Evolutionary conservation across 805 yeast genomes (phyloP).

Genomic region (Candida endomychidarum): DNA sequence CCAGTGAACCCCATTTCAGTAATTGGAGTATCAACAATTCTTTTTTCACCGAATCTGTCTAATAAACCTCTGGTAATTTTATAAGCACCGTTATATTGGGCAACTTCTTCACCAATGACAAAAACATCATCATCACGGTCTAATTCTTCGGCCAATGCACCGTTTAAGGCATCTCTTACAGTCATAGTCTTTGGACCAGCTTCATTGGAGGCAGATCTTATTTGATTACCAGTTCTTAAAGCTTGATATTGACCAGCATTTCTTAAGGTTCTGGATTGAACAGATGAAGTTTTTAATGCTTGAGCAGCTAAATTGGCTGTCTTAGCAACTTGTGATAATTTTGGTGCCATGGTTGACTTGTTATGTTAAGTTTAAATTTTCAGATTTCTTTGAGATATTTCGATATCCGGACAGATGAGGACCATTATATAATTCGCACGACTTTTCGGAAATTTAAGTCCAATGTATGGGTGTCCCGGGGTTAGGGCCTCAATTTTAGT

Average conservation of each 20-base stretch:
- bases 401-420: constrained; percentile 12
- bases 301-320: constrained; percentile 43
- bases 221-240: constrained; percentile 24
- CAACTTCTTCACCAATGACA: constrained; percentile 98
- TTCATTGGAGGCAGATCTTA: constrained; percentile 46
- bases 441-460: constrained; percentile 6
- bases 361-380: constrained; percentile 1
- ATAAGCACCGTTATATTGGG: constrained; percentile 99
- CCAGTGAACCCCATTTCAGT: constrained; percentile 99
- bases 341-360: constrained; percentile 9
- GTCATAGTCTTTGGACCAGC: constrained; percentile 67
- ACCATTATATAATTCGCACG: constrained; percentile 4
- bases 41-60: constrained; percentile 91
- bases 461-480: constrained; percentile 1
- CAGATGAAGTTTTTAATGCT: constrained; percentile 28
- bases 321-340: constrained; percentile 32
- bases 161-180: constrained; percentile 94
- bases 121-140: constrained; percentile 93
- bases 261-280: constrained; percentile 19
- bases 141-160: constrained; percentile 95
- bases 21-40: constrained; percentile 95
- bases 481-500: not conserved
- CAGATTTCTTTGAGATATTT: constrained; percentile 4
- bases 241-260: constrained; percentile 37
- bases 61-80: constrained; percentile 93